Conservation (phyloP, 306 rosid species). For the Trifolium pratense region DNA sequence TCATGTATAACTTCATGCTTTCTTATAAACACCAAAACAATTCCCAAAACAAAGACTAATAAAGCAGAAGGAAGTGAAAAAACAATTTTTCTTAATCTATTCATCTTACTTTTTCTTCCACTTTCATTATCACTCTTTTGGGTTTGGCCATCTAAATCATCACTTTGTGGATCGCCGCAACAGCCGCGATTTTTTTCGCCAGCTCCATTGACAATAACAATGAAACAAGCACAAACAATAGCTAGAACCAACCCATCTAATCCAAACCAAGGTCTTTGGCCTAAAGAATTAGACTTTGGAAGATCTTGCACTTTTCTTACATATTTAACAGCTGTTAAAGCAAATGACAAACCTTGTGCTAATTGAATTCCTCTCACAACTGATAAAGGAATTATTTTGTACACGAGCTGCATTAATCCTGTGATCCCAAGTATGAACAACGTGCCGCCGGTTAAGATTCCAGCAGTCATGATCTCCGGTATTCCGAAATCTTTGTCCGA, state of each 20-base stretch:
- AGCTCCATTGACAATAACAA: constrained; percentile 45
- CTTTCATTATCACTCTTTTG: not conserved
- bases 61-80: constrained; percentile 50
- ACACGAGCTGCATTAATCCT: constrained; percentile 39
- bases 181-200: constrained; percentile 37
- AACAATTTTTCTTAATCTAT: constrained; percentile 33
- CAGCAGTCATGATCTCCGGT: constrained; percentile 43
- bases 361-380: constrained; percentile 48
- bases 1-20: constrained; percentile 36
- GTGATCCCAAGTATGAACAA: constrained; percentile 38
- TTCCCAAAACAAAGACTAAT: constrained; percentile 39
- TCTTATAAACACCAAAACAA: constrained; percentile 40
- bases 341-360: constrained; percentile 46
- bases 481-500: constrained; percentile 25
- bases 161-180: constrained; percentile 3
- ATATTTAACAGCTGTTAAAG: constrained; percentile 39
- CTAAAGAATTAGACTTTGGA: constrained; percentile 41
- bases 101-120: constrained; percentile 17
- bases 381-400: constrained; percentile 35
- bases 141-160: constrained; percentile 3
- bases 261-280: constrained; percentile 40
- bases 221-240: constrained; percentile 36
- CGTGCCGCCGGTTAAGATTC: constrained; percentile 34
- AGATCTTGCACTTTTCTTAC: constrained; percentile 36
- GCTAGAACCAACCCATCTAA: constrained; percentile 45